Conservation (phyloP, 2,329 filamentous ascomycete species). For the Stemphylium lycopersici region DNA sequence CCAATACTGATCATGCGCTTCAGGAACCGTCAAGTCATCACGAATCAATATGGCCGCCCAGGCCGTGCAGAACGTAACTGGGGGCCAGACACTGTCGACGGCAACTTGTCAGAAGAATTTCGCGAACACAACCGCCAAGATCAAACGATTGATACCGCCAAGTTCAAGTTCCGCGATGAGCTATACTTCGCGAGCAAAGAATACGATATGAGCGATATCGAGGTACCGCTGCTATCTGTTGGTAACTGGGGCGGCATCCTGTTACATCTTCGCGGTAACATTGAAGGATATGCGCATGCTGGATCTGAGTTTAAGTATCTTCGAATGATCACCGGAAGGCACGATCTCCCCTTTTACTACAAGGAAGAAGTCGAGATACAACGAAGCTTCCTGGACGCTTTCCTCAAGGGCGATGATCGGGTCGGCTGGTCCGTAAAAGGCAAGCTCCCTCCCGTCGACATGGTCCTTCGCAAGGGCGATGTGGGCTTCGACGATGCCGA, state of each 20-base stretch:
- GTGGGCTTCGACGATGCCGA: slow-evolving; percentile 70
- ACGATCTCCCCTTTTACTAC: slow-evolving; percentile 77
- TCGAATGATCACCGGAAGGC: slow-evolving; percentile 71
- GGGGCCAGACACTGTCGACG: slow-evolving; percentile 64
- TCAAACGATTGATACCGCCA: slow-evolving; percentile 41
- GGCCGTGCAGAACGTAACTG: slow-evolving; percentile 59
- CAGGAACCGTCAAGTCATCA: slow-evolving; percentile 67
- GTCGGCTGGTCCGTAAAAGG: slow-evolving; percentile 65
- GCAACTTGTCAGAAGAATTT: slow-evolving; percentile 61
- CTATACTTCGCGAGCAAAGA: slow-evolving; percentile 70
- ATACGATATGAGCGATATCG: slow-evolving; percentile 68
- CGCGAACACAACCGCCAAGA: slow-evolving; percentile 56
- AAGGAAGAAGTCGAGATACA: slow-evolving; percentile 71
- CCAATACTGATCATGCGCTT: neutral
- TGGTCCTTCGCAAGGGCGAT: slow-evolving; percentile 69
- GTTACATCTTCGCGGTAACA: slow-evolving; percentile 71
- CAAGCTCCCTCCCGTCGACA: slow-evolving; percentile 64
- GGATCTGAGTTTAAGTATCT: slow-evolving; percentile 72
- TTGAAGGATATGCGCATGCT: slow-evolving; percentile 68
- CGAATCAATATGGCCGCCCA: slow-evolving; percentile 70
- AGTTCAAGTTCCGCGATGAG: slow-evolving; percentile 65
- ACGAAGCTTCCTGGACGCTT: slow-evolving; percentile 71
- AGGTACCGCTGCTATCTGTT: slow-evolving; percentile 70
- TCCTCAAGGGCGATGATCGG: slow-evolving; percentile 70
- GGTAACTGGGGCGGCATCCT: slow-evolving; percentile 75